These are phyloP conservation scores for Neofusicoccum kwambonambiense DNA, from an alignment of 2,329 filamentous ascomycete genomes.

Conservation along the genomic window DNA sequence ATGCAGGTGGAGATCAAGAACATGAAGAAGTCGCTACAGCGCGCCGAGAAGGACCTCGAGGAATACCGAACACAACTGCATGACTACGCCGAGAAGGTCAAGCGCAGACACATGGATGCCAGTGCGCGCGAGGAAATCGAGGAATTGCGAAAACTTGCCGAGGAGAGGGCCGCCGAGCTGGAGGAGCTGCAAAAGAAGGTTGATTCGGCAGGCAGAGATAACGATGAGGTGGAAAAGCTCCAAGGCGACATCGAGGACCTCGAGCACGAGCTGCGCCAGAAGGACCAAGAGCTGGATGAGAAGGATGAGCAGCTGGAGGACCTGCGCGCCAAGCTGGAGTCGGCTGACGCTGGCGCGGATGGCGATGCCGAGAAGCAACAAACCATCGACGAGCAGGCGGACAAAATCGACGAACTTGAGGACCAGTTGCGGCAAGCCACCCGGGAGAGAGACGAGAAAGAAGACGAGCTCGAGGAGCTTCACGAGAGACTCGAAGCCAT, in stretches of 20 bases:
- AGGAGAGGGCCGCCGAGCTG: constrained; percentile 41
- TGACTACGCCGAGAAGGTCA: constrained; percentile 79
- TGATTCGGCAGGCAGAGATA: constrained; percentile 29
- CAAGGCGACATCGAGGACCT: constrained; percentile 34
- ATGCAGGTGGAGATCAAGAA: constrained; percentile 84
- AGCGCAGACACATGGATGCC: constrained; percentile 71
- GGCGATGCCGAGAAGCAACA: constrained; percentile 31
- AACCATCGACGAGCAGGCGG: constrained; percentile 31
- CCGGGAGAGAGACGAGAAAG: constrained; percentile 32
- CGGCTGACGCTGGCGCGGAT: constrained; percentile 30
- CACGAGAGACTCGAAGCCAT: constrained; percentile 42
- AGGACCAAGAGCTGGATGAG: constrained; percentile 37
- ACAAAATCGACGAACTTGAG: constrained; percentile 35
- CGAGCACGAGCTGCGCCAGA: constrained; percentile 33
- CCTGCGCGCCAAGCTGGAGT: constrained; percentile 32
- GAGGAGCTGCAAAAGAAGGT: constrained; percentile 35
- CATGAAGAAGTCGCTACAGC: constrained; percentile 79
- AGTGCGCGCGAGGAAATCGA: constrained; percentile 63
- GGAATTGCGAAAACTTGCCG: constrained; percentile 44
- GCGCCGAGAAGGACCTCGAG: constrained; percentile 84
- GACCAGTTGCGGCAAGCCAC: constrained; percentile 28
- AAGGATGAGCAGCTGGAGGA: constrained; percentile 38
- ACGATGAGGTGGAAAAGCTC: constrained; percentile 38
- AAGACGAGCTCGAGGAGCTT: constrained; percentile 44
- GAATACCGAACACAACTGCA: constrained; percentile 76